Evolutionary conservation across 2,329 filamentous ascomycete genomes (phyloP).

Genomic region (Fusarium penzigii): DNA sequence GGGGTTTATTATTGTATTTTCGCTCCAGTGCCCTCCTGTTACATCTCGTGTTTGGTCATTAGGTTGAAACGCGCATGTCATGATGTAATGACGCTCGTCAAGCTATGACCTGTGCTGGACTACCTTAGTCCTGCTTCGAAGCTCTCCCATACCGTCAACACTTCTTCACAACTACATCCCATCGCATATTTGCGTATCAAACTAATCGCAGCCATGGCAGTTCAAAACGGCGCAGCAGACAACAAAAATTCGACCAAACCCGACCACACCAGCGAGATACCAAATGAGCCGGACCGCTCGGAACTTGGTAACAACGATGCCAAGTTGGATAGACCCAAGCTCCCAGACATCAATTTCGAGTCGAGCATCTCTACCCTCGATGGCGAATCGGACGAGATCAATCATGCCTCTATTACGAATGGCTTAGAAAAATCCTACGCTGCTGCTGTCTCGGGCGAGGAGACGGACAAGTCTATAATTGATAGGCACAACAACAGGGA

Average conservation of each 20-base stretch:
- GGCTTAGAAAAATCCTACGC: slow-evolving; percentile 25
- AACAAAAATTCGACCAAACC: not conserved
- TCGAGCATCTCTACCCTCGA: slow-evolving; percentile 20
- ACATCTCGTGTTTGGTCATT: not conserved
- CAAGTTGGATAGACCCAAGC: slow-evolving; percentile 6
- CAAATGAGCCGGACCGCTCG: not conserved
- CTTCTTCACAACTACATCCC: too few relatives aligned
- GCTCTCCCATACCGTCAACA: too few relatives aligned
- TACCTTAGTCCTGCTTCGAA: too few relatives aligned
- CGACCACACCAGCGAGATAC: not conserved
- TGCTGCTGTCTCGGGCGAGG: slow-evolving; percentile 14
- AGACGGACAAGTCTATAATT: slow-evolving; percentile 5
- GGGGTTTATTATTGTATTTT: not conserved
- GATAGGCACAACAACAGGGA: slow-evolving; percentile 4
- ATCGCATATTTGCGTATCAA: too few relatives aligned
- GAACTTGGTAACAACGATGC: not conserved
- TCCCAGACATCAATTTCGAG: slow-evolving; percentile 14
- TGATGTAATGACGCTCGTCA: not conserved
- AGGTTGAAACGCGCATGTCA: not conserved
- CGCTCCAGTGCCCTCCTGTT: not conserved
- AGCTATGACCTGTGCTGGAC: not conserved
- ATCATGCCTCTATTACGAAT: slow-evolving; percentile 11
- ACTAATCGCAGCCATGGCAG: too few relatives aligned
- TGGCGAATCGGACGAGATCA: slow-evolving; percentile 17
- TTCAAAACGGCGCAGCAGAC: too few relatives aligned